phyloP scores from a whole-genome alignment of 2,329 filamentous ascomycete species.

The Fusarium succisae region DNA sequence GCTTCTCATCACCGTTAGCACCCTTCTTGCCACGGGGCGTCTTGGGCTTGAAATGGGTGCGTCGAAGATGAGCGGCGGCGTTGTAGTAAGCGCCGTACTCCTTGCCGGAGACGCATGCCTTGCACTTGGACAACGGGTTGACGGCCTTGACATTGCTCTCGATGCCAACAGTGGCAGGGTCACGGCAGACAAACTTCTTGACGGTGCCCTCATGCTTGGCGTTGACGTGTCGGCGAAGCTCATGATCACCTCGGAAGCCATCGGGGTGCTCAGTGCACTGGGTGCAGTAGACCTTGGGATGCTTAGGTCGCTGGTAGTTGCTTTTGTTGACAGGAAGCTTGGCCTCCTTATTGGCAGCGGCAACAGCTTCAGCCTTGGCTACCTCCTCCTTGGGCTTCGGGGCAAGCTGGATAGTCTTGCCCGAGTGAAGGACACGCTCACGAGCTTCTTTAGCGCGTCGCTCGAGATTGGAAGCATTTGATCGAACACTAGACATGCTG shows the following conservation, averaged over 20 bases:
- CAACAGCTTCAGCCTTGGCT: neutral
- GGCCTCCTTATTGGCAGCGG: slow-evolving; percentile 48
- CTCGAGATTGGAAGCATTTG: slow-evolving; percentile 55
- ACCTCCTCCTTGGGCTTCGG: slow-evolving; percentile 54
- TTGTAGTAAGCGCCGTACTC: slow-evolving; percentile 94
- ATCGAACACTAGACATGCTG: slow-evolving; percentile 54
- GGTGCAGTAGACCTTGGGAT: slow-evolving; percentile 75
- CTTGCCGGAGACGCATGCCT: slow-evolving; percentile 80
- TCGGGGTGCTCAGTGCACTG: slow-evolving; percentile 77
- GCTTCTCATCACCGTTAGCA: slow-evolving; percentile 55
- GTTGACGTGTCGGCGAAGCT: slow-evolving; percentile 74
- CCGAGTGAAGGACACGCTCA: slow-evolving; percentile 56
- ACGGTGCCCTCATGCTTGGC: slow-evolving; percentile 69
- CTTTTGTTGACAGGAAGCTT: slow-evolving; percentile 57
- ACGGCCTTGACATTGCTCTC: slow-evolving; percentile 59
- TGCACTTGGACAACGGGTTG: slow-evolving; percentile 80
- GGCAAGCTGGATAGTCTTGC: slow-evolving; percentile 50
- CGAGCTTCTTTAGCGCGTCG: slow-evolving; percentile 59
- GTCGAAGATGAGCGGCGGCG: slow-evolving; percentile 86
- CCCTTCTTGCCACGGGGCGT: slow-evolving; percentile 56
- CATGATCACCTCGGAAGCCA: slow-evolving; percentile 88
- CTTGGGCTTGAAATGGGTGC: slow-evolving; percentile 84
- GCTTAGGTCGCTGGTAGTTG: slow-evolving; percentile 69
- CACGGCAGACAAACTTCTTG: slow-evolving; percentile 67
- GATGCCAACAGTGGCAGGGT: slow-evolving; percentile 57